A percentile compares a stretch with the other conserved stretches of the same genome.
phyloP scores from a whole-genome alignment of 495 filamentous ascomycete species.

The Talaromyces ruber region DNA sequence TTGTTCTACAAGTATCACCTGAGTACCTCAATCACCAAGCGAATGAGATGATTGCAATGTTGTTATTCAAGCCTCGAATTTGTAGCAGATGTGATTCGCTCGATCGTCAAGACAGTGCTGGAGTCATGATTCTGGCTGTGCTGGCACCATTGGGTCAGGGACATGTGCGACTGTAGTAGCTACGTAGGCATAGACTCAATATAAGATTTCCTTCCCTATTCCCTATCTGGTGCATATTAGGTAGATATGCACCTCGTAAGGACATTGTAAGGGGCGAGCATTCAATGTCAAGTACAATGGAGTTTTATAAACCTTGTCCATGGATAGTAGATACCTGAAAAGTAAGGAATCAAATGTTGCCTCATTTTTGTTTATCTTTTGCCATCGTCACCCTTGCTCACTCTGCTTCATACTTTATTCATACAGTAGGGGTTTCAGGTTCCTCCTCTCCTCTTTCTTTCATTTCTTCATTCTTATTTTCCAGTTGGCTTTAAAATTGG shows the following conservation, averaged over 20 bases:
- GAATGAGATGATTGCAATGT: not conserved
- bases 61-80: not conserved
- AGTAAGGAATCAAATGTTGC: not conserved
- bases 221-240: too few species aligned
- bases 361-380: not conserved
- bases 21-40: not conserved
- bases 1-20: not conserved
- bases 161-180: not conserved
- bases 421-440: not conserved
- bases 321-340: not conserved
- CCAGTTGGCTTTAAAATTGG: too few species aligned
- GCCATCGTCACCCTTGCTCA: not conserved
- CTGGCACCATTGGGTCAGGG: not conserved
- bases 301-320: too few species aligned
- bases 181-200: not conserved
- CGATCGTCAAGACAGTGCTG: not conserved
- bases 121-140: not conserved
- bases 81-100: not conserved
- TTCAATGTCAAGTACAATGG: too few species aligned
- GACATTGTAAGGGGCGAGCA: not conserved
- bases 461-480: not conserved
- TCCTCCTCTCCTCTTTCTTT: not conserved
- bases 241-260: not conserved
- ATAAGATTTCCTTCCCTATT: too few species aligned
- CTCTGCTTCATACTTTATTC: not conserved